Percentiles rank a stretch among this genome's conserved stretches.
Evolutionary conservation across 164 flowering plant genomes (phyloP).

Genomic region (Liriodendron chinense): DNA sequence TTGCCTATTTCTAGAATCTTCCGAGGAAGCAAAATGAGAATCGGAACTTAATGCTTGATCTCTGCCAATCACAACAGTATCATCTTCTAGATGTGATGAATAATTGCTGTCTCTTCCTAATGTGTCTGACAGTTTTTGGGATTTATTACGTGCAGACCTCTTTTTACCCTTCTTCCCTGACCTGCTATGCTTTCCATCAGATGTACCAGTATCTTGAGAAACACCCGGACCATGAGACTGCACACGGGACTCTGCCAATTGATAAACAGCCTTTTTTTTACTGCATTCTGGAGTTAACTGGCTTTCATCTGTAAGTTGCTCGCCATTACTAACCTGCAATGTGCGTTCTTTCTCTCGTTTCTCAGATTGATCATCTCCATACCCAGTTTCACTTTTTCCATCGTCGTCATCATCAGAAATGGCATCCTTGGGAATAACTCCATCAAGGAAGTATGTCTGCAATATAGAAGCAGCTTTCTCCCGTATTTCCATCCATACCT

Average conservation of each 20-base stretch:
- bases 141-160: constrained; percentile 77
- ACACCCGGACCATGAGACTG: constrained; percentile 51
- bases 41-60: constrained; percentile 84
- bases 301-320: constrained; percentile 38
- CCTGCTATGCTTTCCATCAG: constrained; percentile 81
- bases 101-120: constrained; percentile 54
- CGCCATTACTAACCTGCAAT: constrained; percentile 35
- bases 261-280: constrained; percentile 32
- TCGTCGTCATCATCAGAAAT: constrained; percentile 65
- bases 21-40: constrained; percentile 89
- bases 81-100: constrained; percentile 72
- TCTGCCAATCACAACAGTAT: constrained; percentile 82
- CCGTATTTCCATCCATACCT: constrained; percentile 99
- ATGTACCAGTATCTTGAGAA: constrained; percentile 48
- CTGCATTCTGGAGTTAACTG: constrained; percentile 45
- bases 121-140: constrained; percentile 57
- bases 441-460: constrained; percentile 77
- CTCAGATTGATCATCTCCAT: constrained; percentile 45
- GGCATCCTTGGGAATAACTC: constrained; percentile 68
- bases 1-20: constrained; percentile 73
- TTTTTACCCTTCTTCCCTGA: constrained; percentile 91
- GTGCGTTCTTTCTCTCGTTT: constrained; percentile 37
- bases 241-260: constrained; percentile 42
- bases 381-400: constrained; percentile 53
- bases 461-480: constrained; percentile 85